Conservation (phyloP, 2,329 filamentous ascomycete genomes). For the Pseudogymnoascus sp. region DNA sequence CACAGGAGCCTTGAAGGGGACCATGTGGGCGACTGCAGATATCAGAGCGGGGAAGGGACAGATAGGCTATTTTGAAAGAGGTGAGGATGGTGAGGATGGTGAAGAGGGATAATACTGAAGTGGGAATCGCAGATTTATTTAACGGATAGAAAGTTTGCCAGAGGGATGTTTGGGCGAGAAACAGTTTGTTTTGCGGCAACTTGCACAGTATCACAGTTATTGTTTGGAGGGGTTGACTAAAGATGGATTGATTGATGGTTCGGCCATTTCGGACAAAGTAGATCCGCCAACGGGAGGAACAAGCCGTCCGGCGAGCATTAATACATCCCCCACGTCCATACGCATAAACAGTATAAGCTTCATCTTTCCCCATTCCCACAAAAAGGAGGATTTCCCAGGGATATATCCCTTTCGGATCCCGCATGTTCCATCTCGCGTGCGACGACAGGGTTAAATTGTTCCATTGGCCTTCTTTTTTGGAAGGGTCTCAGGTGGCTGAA, state of each 20-base stretch:
- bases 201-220: not conserved
- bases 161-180: not conserved
- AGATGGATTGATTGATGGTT: not conserved
- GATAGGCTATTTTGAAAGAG: not conserved
- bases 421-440: conserved; percentile 6
- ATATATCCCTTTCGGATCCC: not conserved
- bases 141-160: not conserved
- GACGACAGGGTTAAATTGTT: not conserved
- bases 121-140: not conserved
- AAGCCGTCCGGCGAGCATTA: not conserved
- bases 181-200: not conserved
- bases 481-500: not conserved
- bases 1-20: not conserved
- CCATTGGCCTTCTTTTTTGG: not conserved
- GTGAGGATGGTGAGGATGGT: not conserved
- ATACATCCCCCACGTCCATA: not conserved
- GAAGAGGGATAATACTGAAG: not conserved
- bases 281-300: not conserved
- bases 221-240: not conserved
- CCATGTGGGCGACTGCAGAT: not conserved
- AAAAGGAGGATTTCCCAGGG: not conserved
- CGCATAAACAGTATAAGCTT: not conserved
- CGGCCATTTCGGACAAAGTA: not conserved
- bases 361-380: not conserved
- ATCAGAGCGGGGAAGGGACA: not conserved